Conservation (phyloP, 495 filamentous ascomycete genomes). For the Opeltia flavorubescens region DNA sequence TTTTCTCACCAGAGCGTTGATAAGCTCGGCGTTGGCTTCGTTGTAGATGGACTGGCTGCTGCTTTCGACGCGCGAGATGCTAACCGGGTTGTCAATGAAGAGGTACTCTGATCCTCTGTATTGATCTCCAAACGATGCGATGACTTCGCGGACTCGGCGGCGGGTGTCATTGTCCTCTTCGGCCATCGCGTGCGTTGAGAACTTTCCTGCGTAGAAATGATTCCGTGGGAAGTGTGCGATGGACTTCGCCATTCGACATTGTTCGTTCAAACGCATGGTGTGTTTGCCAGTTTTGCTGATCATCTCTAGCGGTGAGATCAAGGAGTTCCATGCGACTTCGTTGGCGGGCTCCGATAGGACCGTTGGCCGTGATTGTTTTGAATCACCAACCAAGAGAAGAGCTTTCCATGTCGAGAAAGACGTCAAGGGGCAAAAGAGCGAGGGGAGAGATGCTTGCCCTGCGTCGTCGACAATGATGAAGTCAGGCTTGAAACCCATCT, state of each 20-base stretch:
- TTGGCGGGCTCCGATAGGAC: background rate
- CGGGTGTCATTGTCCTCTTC: background rate
- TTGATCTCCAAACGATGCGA: too few species aligned
- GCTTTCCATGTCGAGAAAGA: background rate
- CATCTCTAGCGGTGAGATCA: background rate
- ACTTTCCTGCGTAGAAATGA: background rate
- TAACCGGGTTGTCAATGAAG: background rate
- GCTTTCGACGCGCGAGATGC: background rate
- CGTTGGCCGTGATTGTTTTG: background rate
- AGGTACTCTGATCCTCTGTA: background rate
- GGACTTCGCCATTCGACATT: background rate
- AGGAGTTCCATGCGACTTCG: background rate
- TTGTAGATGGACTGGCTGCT: background rate
- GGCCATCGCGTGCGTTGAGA: background rate
- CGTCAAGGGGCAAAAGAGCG: background rate
- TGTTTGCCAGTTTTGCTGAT: background rate
- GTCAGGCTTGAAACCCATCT: background rate
- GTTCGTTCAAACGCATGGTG: background rate
- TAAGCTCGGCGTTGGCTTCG: background rate
- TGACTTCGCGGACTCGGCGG: background rate
- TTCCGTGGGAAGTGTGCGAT: background rate
- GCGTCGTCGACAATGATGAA: background rate
- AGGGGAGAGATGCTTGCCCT: background rate
- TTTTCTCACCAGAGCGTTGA: background rate
- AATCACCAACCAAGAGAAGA: background rate